Evolutionary conservation across 164 flowering plant species (phyloP).

Genomic region (Piper betle): DNA sequence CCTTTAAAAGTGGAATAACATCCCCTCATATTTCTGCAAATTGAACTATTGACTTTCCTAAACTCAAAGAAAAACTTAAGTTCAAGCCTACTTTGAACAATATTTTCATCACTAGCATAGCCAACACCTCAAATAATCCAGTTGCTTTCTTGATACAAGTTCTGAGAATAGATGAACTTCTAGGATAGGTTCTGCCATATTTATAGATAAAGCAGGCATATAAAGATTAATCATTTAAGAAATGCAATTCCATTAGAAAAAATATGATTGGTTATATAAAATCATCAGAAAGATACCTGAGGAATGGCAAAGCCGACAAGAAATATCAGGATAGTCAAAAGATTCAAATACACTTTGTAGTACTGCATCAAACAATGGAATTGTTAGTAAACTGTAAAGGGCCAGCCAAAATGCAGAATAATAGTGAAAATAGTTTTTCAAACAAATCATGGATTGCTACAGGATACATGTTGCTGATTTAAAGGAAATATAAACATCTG

Average conservation of each 20-base stretch:
- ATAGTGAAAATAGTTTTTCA: neutral
- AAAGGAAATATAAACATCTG: neutral
- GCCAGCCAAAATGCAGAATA: neutral
- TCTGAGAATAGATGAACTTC: neutral
- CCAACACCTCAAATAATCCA: neutral
- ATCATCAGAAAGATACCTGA: conserved; percentile 33
- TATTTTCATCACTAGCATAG: too few species aligned
- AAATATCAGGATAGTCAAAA: conserved; percentile 46
- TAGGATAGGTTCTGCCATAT: neutral
- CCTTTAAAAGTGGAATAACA: too few species aligned
- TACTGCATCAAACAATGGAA: conserved; percentile 30
- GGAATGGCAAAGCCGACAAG: conserved; percentile 42
- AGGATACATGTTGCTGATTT: neutral
- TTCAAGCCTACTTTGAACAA: too few species aligned
- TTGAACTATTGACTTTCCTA: too few species aligned
- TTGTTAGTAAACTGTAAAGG: neutral
- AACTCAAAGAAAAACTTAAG: too few species aligned
- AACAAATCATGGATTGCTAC: neutral
- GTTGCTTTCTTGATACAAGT: neutral
- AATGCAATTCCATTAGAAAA: too few species aligned
- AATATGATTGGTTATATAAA: neutral
- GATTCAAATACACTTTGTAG: conserved; percentile 51
- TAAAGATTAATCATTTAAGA: neutral
- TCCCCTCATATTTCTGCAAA: too few species aligned
- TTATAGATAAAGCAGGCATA: neutral